These are phyloP conservation scores for Picea engelmannii DNA, from an alignment of 83 land plant species.

Conservation along the genomic window DNA sequence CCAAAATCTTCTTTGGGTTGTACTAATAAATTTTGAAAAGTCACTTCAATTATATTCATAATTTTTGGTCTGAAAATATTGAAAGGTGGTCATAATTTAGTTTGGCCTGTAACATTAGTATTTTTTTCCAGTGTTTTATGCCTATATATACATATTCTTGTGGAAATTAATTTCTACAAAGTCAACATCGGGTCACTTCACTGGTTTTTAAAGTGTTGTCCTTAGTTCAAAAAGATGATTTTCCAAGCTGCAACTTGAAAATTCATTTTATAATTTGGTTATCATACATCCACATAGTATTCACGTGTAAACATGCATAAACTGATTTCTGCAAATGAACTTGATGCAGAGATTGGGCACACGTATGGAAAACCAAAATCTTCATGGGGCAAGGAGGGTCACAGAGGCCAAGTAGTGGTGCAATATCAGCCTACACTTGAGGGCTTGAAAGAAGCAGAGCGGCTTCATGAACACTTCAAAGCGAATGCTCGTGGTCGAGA, in stretches of 20 bases:
- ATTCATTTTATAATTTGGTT: not conserved
- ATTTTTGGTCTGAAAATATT: not conserved
- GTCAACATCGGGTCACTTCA: not conserved
- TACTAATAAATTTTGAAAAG: not conserved
- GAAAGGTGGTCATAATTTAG: not conserved
- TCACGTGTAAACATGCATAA: not conserved
- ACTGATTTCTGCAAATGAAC: not conserved
- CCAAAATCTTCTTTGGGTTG: constrained; percentile 28
- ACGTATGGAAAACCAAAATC: constrained; percentile 30
- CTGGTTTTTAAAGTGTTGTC: not conserved
- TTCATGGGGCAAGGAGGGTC: constrained; percentile 34
- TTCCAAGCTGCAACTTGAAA: not conserved
- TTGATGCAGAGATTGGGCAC: constrained; percentile 28
- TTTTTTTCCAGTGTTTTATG: not conserved
- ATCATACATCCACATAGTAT: not conserved
- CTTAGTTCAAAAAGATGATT: not conserved
- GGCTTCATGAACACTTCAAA: constrained; percentile 27
- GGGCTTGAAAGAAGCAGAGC: constrained; percentile 31
- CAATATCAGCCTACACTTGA: constrained; percentile 23
- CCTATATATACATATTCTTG: not conserved
- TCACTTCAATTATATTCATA: not conserved
- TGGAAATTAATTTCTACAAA: not conserved
- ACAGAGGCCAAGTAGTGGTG: constrained; percentile 28
- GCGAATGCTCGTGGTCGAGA: constrained; percentile 12
- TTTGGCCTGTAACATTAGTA: not conserved